phyloP scores from a whole-genome alignment of 768 basidiomycete genomes.

The Gautieria morchelliformis region DNA sequence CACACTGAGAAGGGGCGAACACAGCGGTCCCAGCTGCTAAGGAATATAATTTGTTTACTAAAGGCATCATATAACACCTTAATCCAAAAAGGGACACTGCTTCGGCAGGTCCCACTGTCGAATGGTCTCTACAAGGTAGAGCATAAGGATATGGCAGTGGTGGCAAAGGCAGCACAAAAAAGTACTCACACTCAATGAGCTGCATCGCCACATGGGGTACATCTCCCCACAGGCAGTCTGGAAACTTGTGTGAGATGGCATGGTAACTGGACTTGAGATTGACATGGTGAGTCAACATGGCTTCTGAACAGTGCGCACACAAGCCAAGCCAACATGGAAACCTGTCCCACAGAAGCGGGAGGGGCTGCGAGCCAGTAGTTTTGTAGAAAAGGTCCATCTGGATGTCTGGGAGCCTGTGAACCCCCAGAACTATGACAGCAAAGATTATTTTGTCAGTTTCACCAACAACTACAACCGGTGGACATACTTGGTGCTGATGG shows the following conservation, averaged over 20 bases:
- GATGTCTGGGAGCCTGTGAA: conserved; percentile 9
- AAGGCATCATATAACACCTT: too few species aligned
- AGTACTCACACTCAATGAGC: conserved; percentile 19
- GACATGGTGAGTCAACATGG: neutral
- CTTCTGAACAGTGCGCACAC: neutral
- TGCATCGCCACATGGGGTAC: conserved; percentile 7
- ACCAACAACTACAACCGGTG: conserved; percentile 1
- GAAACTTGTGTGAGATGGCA: neutral
- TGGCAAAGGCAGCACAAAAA: conserved; percentile 2
- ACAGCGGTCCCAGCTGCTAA: too few species aligned
- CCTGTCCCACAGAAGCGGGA: conserved; percentile 10
- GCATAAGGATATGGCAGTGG: conserved; percentile 1
- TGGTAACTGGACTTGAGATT: neutral
- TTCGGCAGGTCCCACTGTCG: conserved; percentile 9
- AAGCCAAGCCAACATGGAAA: neutral
- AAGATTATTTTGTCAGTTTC: conserved; percentile 7
- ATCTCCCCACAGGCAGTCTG: neutral
- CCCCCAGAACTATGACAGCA: neutral
- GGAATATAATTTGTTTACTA: too few species aligned
- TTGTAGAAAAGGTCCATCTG: neutral
- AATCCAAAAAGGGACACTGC: too few species aligned
- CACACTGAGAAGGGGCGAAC: too few species aligned
- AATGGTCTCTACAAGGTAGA: conserved; percentile 18
- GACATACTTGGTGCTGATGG: neutral
- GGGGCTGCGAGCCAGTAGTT: conserved; percentile 14